Evolutionary conservation across 2,329 filamentous ascomycete species (phyloP).

Genomic region (Salinomyces thailandicus): DNA sequence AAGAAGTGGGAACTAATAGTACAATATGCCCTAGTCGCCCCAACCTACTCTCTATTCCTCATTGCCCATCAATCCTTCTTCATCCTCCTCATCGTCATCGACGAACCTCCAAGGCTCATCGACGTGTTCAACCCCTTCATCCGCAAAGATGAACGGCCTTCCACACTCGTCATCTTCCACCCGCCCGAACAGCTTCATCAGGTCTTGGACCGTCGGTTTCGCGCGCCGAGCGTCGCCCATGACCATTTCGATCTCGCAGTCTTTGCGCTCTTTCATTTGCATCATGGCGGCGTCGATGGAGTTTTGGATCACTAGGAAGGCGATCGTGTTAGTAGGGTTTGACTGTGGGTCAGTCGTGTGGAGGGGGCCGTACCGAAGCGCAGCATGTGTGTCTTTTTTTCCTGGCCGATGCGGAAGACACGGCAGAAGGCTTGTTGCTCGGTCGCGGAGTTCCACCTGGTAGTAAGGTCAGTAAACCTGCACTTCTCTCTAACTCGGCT

Average conservation of each 20-base stretch:
- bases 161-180: conserved; percentile 30
- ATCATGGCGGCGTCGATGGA: conserved; percentile 50
- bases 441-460: conserved; percentile 14
- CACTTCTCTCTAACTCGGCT: no score
- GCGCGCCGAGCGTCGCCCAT: conserved; percentile 31
- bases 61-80: conserved; percentile 2
- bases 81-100: conserved; percentile 3
- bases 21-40: no score
- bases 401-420: conserved; percentile 56
- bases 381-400: conserved; percentile 47
- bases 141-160: conserved; percentile 31
- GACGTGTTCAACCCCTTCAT: conserved; percentile 20
- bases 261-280: conserved; percentile 43
- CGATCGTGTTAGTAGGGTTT: no score
- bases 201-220: conserved; percentile 28
- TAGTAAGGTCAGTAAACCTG: no score
- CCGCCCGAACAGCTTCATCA: conserved; percentile 39
- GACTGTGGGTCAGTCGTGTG: no score
- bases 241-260: conserved; percentile 33
- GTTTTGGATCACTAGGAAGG: conserved; percentile 41
- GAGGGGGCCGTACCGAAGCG: no score
- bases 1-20: no score
- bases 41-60: no score
- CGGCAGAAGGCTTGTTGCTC: conserved; percentile 42
- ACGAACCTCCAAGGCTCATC: conserved; percentile 4